phyloP scores from a whole-genome alignment of 192 early-diverging fungal genomes.

The Paraglomus brasilianum region DNA sequence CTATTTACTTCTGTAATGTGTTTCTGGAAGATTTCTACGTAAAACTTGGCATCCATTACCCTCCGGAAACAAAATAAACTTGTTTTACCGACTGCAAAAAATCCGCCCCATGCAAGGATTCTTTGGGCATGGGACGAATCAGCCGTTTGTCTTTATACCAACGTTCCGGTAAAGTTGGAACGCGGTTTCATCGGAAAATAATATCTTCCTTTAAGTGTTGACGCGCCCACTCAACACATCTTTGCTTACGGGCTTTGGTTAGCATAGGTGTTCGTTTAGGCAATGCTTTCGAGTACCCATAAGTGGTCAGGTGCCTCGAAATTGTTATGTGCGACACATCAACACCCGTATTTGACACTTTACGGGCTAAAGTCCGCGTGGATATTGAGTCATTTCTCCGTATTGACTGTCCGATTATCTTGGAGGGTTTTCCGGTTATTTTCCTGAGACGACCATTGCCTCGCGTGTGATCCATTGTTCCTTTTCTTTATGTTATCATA shows the following conservation, averaged over 20 bases:
- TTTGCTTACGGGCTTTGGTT: neutral
- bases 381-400: neutral
- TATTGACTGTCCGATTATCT: neutral
- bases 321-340: neutral
- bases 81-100: neutral
- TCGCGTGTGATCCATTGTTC: neutral
- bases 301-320: neutral
- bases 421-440: neutral
- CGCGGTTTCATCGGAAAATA: slow-evolving; percentile 15
- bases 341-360: slow-evolving; percentile 1
- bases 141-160: slow-evolving; percentile 5
- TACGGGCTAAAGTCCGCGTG: neutral
- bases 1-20: slow-evolving; percentile 5
- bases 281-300: neutral
- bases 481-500: no score
- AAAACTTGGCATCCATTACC: slow-evolving; percentile 25
- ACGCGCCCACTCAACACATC: slow-evolving; percentile 2
- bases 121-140: neutral
- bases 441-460: slow-evolving; percentile 7
- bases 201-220: slow-evolving; percentile 10
- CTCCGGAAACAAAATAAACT: slow-evolving; percentile 13
- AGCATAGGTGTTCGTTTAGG: neutral
- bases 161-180: slow-evolving; percentile 1
- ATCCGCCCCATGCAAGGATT: slow-evolving; percentile 19
- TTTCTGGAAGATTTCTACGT: neutral